Evolutionary conservation across 2,329 filamentous ascomycete species (phyloP), one percentile per base, ranked within the genome.

Genomic region (Penicillium sp.): DNA sequence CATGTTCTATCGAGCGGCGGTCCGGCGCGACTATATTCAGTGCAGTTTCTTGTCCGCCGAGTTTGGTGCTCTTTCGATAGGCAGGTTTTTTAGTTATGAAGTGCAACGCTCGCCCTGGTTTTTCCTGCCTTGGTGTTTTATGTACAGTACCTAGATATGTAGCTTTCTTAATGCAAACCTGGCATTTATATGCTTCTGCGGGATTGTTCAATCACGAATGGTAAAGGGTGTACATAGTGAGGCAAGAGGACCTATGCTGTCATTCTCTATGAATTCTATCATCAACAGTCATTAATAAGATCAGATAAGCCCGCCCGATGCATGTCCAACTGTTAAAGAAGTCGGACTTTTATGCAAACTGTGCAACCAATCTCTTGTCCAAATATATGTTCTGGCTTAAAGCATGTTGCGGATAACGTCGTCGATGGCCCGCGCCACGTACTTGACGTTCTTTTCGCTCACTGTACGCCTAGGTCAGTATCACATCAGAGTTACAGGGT

Each of bases 391-490:
- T 46, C 46, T 52, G 50, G 65, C 47, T 58, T 61, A 57, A 10
- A 49, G 46, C 42, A 66, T 61, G 48, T 66, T 70, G 24, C 69
- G 66, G 39, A 72, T 65, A 13, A 70, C 64, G 41, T 68, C 62
- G 51, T 71, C 63, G 31, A 71, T 68, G 35, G 68, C 67, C 41
- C 64, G 60, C 4, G 70, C 70, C 13, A 72, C 67, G 54, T 72
- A 72, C 27, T 53, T 55, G 44, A 72, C 69, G 42, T 73, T 73
- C 45, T 66, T 68, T 46, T 68, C 53, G 58, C 67, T 72, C 60
- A 73, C 68, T 70, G 38, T 7, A 40, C n/a, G 40, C 47, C 25
- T 41, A 47, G 39, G 49, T 48, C 38, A 45, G 45, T 27, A 43
- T 46, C 25, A 12, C 18, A 31, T 1, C 20, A 20, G 1, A 15